These are phyloP conservation scores for Phaffia rhodozyma DNA, from an alignment of 1,284 basidiomycete genomes.

Conservation along the genomic window DNA sequence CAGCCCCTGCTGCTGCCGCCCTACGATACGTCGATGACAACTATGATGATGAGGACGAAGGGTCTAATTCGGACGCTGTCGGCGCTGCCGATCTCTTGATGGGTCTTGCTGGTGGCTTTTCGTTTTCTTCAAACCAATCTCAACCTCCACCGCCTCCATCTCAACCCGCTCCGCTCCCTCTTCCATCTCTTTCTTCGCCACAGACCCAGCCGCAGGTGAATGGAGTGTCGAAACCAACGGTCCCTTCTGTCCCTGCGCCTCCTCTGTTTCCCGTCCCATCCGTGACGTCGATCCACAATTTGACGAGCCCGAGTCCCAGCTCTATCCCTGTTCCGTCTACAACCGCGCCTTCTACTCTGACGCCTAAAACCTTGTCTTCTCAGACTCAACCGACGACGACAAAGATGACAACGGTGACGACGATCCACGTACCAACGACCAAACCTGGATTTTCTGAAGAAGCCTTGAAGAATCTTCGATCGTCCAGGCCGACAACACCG, in stretches of 20 bases:
- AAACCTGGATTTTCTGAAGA: too few species aligned
- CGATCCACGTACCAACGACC: too few species aligned
- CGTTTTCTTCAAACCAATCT: slow-evolving; percentile 3
- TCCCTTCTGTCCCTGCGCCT: neutral
- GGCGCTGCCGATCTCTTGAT: slow-evolving; percentile 17
- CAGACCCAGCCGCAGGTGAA: neutral
- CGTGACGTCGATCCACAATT: too few species aligned
- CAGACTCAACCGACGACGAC: too few species aligned
- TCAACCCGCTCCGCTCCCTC: slow-evolving; percentile 7
- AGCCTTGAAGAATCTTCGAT: too few species aligned
- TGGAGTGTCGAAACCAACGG: neutral
- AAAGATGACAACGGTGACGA: too few species aligned
- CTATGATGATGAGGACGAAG: slow-evolving; percentile 18
- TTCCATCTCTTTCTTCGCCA: slow-evolving; percentile 3
- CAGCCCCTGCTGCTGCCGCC: neutral
- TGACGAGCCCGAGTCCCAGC: too few species aligned
- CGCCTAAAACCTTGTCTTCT: too few species aligned
- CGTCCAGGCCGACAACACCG: too few species aligned
- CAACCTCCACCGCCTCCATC: neutral
- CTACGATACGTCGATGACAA: slow-evolving; percentile 16
- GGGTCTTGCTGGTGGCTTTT: slow-evolving; percentile 18
- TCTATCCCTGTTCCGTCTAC: too few species aligned
- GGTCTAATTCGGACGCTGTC: slow-evolving; percentile 8
- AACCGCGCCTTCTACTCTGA: too few species aligned
- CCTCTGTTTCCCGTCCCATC: neutral